Evolutionary conservation across 1,284 basidiomycete genomes (phyloP).

Genomic region (Malassezia japonica): DNA sequence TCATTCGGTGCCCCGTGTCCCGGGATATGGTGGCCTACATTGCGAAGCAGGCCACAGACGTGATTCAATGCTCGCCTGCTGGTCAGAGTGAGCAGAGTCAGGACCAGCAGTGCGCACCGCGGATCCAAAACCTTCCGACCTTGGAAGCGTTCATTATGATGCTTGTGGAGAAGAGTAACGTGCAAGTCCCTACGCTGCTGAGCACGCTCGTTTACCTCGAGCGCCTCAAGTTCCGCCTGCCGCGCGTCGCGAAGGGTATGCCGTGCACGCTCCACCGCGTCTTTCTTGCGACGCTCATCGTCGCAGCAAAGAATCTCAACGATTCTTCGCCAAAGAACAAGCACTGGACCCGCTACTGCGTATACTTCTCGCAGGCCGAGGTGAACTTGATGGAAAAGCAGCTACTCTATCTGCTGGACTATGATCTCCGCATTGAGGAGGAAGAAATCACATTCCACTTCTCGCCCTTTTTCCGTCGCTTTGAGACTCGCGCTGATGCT

Average conservation of each 20-base stretch:
- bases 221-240: constrained; percentile 68
- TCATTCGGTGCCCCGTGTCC: constrained; percentile 43
- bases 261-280: constrained; percentile 86
- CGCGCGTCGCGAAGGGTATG: constrained; percentile 76
- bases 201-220: constrained; percentile 89
- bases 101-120: not conserved
- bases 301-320: constrained; percentile 93
- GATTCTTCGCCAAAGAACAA: constrained; percentile 79
- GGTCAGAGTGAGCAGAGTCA: not conserved
- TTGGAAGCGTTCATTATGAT: constrained; percentile 79
- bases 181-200: constrained; percentile 82
- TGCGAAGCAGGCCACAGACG: constrained; percentile 44
- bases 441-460: constrained; percentile 46
- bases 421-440: constrained; percentile 47
- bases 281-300: constrained; percentile 88
- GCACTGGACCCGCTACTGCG: constrained; percentile 62
- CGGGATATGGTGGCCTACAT: constrained; percentile 47
- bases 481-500: constrained; percentile 39
- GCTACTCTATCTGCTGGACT: constrained; percentile 47
- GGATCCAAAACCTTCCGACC: constrained; percentile 54
- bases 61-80: constrained; percentile 42
- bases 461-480: constrained; percentile 43
- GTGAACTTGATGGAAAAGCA: constrained; percentile 96
- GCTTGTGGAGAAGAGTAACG: constrained; percentile 74
- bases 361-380: constrained; percentile 57